Conservation (phyloP, 139 green algal species). For the Limnomonas spitsbergensis region DNA sequence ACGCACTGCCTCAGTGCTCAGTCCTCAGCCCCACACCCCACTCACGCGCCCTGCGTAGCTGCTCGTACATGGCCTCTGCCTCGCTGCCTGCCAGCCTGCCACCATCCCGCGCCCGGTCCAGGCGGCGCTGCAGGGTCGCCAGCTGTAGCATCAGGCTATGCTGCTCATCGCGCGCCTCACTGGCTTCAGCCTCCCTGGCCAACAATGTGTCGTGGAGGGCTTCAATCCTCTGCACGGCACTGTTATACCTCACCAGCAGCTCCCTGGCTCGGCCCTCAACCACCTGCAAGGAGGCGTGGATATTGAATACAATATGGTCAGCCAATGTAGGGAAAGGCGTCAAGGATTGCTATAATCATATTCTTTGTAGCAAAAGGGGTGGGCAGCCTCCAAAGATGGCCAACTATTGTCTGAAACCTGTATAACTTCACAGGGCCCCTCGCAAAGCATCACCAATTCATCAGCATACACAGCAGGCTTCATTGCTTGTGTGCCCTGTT, state of each 20-base stretch:
- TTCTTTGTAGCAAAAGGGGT: no score
- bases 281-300: constrained; percentile 12
- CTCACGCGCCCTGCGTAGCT: background rate
- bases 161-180: constrained; percentile 6
- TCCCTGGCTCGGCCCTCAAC: constrained; percentile 12
- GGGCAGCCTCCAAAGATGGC: no score
- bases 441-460: no score
- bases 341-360: no score
- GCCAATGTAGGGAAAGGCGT: no score
- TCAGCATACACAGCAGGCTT: no score
- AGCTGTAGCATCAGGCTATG: constrained; percentile 14
- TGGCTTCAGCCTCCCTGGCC: constrained; percentile 13
- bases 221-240: constrained; percentile 14
- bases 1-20: no score
- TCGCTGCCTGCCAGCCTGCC: background rate
- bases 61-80: background rate
- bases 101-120: constrained; percentile 20
- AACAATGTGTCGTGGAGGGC: constrained; percentile 11
- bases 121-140: constrained; percentile 25
- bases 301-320: background rate
- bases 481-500: no score
- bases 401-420: no score
- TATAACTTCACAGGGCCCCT: no score
- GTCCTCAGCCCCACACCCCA: no score
- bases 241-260: constrained; percentile 13